Evolutionary conservation across 306 rosid species (phyloP).

Genomic region (Vicia faba): DNA sequence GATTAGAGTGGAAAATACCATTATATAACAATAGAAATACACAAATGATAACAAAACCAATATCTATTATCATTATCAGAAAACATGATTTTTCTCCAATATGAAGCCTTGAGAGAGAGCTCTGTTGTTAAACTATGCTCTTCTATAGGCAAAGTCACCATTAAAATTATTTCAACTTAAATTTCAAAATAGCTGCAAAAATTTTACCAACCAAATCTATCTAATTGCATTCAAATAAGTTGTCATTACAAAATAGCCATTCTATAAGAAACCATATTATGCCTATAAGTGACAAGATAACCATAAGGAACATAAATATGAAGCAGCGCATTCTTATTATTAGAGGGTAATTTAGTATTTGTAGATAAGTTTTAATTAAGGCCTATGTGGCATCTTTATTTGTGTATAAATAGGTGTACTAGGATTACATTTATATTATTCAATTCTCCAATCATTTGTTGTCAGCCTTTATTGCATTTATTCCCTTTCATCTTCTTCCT

Average conservation of each 20-base stretch:
- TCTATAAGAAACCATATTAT: conserved; percentile 28
- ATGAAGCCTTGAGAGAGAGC: conserved; percentile 22
- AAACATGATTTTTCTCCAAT: conserved; percentile 6
- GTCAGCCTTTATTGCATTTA: no score
- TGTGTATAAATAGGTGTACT: no score
- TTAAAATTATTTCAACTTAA: not conserved
- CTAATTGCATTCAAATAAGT: conserved; percentile 7
- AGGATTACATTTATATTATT: no score
- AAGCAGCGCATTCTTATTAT: not conserved
- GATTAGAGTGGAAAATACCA: not conserved
- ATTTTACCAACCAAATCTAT: conserved; percentile 7
- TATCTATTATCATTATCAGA: not conserved
- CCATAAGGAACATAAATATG: not conserved
- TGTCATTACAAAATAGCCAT: conserved; percentile 15
- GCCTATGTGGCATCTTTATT: no score
- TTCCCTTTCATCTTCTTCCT: no score
- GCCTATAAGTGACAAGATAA: conserved; percentile 16
- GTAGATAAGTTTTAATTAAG: no score
- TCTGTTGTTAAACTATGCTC: conserved; percentile 7
- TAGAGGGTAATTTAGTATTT: no score
- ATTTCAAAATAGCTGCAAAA: conserved; percentile 6
- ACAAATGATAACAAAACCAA: conserved; percentile 11
- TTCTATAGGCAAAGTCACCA: not conserved
- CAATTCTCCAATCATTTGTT: no score
- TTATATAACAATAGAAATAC: not conserved